phyloP scores from a whole-genome alignment of 2,329 filamentous ascomycete genomes.

The Hypoxylon sp. region DNA sequence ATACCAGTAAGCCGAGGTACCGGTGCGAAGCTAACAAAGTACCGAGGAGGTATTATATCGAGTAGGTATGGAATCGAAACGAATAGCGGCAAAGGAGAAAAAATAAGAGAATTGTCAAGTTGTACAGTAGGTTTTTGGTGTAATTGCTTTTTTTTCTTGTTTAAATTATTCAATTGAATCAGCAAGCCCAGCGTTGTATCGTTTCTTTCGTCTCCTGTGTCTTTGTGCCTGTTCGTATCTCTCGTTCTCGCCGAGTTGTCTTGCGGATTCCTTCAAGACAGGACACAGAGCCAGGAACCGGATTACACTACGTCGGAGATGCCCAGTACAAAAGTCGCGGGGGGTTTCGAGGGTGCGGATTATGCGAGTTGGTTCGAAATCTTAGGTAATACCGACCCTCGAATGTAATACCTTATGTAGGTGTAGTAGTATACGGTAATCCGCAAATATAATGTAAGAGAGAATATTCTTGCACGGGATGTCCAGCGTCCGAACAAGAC shows the following conservation, averaged over 20 bases:
- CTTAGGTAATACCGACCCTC: constrained; percentile 46
- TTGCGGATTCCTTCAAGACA: constrained; percentile 40
- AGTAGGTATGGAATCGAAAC: constrained; percentile 26
- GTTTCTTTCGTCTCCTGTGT: constrained; percentile 3
- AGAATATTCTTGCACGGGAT: constrained; percentile 30
- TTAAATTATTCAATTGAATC: constrained; percentile 25
- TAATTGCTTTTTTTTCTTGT: constrained; percentile 16
- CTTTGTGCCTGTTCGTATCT: constrained; percentile 20
- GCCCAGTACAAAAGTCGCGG: constrained; percentile 31
- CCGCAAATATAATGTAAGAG: constrained; percentile 33
- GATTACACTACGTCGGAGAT: constrained; percentile 44
- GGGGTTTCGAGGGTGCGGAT: constrained; percentile 17
- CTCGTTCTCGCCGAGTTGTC: constrained; percentile 41
- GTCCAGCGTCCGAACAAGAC: constrained; percentile 41
- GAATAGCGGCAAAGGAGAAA: constrained; percentile 35
- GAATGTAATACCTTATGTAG: constrained; percentile 23
- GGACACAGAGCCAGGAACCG: constrained; percentile 35
- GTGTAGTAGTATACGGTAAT: constrained; percentile 27
- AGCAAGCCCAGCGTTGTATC: constrained; percentile 35
- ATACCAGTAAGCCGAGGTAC: constrained; percentile 37
- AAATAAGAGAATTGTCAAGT: constrained; percentile 3
- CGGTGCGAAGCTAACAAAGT: constrained; percentile 20
- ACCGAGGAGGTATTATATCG: constrained; percentile 20
- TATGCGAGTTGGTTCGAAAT: constrained; percentile 37
- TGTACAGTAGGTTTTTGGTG: neutral